A percentile compares a stretch with the other conserved stretches of the same genome.
These are phyloP conservation scores for Daldinia caldariorum DNA, from an alignment of 495 filamentous ascomycete genomes.

Conservation along the genomic window DNA sequence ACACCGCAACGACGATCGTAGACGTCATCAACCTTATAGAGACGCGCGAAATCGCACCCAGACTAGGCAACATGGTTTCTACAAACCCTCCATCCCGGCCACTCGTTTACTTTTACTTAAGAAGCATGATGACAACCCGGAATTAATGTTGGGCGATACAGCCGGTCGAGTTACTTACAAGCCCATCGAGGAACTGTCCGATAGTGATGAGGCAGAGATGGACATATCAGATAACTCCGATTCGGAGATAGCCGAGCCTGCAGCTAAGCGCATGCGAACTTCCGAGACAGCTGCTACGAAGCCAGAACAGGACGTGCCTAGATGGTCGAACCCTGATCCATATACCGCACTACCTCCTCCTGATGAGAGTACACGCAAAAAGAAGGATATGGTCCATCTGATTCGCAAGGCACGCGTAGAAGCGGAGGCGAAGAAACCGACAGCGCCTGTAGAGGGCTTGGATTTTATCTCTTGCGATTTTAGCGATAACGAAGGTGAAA, in stretches of 20 bases:
- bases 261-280: conserved; percentile 58
- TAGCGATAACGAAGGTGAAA: conserved; percentile 59
- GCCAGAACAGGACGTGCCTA: conserved; percentile 62
- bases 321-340: conserved; percentile 94
- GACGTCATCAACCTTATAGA: conserved; percentile 14
- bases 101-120: conserved; percentile 54
- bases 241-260: conserved; percentile 60
- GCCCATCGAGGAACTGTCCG: conserved; percentile 69
- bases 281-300: conserved; percentile 45
- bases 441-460: conserved; percentile 64
- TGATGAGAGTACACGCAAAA: conserved; percentile 68
- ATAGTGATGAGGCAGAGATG: conserved; percentile 79
- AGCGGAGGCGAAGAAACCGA: conserved; percentile 59
- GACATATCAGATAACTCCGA: conserved; percentile 65
- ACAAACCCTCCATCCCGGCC: conserved; percentile 38
- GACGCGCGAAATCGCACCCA: not conserved
- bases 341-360: conserved; percentile 84
- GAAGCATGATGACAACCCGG: conserved; percentile 46
- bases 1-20: conserved; percentile 35
- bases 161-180: conserved; percentile 54
- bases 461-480: conserved; percentile 88
- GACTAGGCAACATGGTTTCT: not conserved
- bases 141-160: conserved; percentile 52
- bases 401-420: conserved; percentile 84
- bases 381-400: conserved; percentile 83